These are phyloP conservation scores for Malus hybrid DNA, from an alignment of 331 rosid genomes.

Conservation along the genomic window DNA sequence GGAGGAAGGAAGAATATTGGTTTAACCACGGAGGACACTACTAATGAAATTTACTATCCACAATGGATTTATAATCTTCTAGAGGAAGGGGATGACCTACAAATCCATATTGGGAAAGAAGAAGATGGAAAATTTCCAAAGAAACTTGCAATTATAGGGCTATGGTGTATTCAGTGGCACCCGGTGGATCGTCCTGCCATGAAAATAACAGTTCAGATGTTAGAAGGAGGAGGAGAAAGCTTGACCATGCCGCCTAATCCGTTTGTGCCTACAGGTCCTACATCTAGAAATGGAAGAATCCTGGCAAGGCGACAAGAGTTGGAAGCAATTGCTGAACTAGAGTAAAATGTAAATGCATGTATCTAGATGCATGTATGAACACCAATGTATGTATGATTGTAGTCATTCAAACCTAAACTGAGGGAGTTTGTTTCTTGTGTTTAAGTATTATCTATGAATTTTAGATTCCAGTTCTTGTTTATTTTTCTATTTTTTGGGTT, in stretches of 20 bases:
- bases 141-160: not conserved
- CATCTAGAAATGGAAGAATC: too few relatives aligned
- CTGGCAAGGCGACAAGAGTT: too few relatives aligned
- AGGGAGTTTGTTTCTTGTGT: too few relatives aligned
- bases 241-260: not conserved
- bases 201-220: not conserved
- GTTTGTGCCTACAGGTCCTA: not conserved
- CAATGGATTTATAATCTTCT: not conserved
- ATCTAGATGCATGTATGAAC: too few relatives aligned
- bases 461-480: too few relatives aligned
- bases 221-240: not conserved
- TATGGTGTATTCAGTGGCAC: not conserved
- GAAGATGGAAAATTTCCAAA: not conserved
- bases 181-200: not conserved
- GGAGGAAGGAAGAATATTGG: not conserved
- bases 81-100: not conserved
- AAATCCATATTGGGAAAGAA: not conserved
- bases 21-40: not conserved
- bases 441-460: too few relatives aligned
- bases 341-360: not conserved
- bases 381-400: too few relatives aligned
- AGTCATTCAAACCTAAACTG: too few relatives aligned
- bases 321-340: not conserved
- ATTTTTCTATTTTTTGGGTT: too few relatives aligned
- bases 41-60: not conserved